phyloP scores from a whole-genome alignment of 2,329 filamentous ascomycete genomes.

The Orbilia brochopaga region DNA sequence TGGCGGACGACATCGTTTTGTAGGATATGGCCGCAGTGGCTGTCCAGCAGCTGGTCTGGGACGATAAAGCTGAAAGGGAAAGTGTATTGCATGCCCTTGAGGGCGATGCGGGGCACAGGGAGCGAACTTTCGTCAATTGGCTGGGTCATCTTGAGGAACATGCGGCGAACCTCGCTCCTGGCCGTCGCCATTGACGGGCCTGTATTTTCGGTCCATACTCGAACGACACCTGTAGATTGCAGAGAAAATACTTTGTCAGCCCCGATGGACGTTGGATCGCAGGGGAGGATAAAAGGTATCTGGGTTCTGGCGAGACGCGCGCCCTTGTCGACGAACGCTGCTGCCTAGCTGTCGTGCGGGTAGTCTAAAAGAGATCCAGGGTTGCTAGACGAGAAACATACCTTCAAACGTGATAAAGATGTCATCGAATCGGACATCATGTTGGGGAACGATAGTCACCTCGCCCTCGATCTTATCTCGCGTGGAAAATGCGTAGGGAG shows the following conservation, averaged over 20 bases:
- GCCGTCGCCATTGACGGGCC: constrained; percentile 51
- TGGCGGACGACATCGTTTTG: constrained; percentile 63
- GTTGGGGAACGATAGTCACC: constrained; percentile 62
- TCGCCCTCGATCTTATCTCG: constrained; percentile 66
- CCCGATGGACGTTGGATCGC: constrained; percentile 10
- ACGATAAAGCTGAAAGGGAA: constrained; percentile 71
- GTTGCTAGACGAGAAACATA: constrained; percentile 55
- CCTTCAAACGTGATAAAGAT: constrained; percentile 67
- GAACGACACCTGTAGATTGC: constrained; percentile 50
- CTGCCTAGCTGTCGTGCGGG: constrained; percentile 49
- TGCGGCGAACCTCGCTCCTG: constrained; percentile 48
- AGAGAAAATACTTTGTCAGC: constrained; percentile 12
- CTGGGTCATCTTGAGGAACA: constrained; percentile 68
- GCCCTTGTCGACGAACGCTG: constrained; percentile 4
- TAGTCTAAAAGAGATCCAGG: constrained; percentile 42
- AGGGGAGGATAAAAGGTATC: constrained; percentile 4
- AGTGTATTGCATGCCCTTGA: constrained; percentile 64
- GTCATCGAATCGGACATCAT: constrained; percentile 65
- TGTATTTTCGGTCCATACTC: constrained; percentile 54
- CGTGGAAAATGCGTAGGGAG: constrained; percentile 59
- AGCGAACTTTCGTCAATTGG: constrained; percentile 65
- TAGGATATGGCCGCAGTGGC: constrained; percentile 65
- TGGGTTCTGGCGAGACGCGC: neutral
- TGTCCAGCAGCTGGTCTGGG: constrained; percentile 67
- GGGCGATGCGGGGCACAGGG: constrained; percentile 64